Conservation (phyloP, 148 eudicot species). For the Chenopodium berlandieri region DNA sequence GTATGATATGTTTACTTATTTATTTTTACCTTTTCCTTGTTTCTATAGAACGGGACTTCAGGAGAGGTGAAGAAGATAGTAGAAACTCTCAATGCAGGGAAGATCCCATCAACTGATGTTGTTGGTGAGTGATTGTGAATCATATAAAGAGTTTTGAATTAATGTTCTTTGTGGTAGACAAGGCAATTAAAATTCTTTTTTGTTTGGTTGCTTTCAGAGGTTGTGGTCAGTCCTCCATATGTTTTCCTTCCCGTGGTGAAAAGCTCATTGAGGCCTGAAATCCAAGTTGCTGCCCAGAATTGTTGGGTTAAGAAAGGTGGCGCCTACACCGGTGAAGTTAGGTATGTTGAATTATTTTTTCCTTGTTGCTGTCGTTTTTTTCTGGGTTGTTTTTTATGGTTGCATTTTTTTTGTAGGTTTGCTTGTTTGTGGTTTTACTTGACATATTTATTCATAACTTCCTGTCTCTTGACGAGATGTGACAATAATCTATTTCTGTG, state of each 20-base stretch:
- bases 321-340: conserved; percentile 82
- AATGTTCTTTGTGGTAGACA: not conserved
- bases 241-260: conserved; percentile 62
- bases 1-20: too few relatives aligned
- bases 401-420: too few relatives aligned
- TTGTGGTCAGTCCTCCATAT: conserved; percentile 72
- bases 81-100: conserved; percentile 52
- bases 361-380: not conserved
- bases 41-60: conserved; percentile 63
- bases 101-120: conserved; percentile 60
- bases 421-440: not conserved
- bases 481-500: not conserved
- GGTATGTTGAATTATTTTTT: conserved; percentile 38
- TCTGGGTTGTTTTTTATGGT: not conserved
- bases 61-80: conserved; percentile 85
- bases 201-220: conserved; percentile 47
- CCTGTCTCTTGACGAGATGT: not conserved
- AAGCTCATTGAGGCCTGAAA: conserved; percentile 52
- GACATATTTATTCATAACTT: not conserved
- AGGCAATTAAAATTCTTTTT: not conserved
- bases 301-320: conserved; percentile 90
- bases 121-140: conserved; percentile 51
- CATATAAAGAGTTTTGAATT: not conserved
- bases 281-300: conserved; percentile 81
- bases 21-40: not conserved